These are phyloP conservation scores for Albugo candida DNA, from an alignment of 352 stramenopile species.

Conservation along the genomic window DNA sequence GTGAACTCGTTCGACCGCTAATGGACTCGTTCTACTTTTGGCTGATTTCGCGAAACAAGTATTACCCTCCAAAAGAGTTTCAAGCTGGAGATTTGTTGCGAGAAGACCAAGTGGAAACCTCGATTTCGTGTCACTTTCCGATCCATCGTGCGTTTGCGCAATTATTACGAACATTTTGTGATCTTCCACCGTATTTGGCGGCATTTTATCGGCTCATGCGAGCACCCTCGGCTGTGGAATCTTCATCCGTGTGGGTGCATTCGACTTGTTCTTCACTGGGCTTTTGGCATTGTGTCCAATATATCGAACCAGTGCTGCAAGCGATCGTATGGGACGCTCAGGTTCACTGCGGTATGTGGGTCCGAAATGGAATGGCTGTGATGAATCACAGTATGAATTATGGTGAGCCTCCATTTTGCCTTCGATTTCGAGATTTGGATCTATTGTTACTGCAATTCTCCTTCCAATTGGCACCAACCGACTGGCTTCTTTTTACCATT, in stretches of 20 bases:
- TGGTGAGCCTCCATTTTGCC: constrained; percentile 69
- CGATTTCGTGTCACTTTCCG: constrained; percentile 62
- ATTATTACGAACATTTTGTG: constrained; percentile 43
- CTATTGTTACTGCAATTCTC: constrained; percentile 63
- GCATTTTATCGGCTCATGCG: constrained; percentile 36
- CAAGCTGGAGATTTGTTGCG: constrained; percentile 30
- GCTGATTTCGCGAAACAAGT: constrained; percentile 48
- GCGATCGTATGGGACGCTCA: constrained; percentile 77
- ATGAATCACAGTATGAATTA: constrained; percentile 84
- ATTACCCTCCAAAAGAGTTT: constrained; percentile 49
- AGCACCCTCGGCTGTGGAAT: constrained; percentile 8
- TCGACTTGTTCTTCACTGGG: constrained; percentile 29
- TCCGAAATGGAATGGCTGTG: constrained; percentile 67
- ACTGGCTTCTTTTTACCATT: constrained; percentile 64
- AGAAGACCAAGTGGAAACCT: constrained; percentile 31
- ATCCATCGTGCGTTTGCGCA: constrained; percentile 58
- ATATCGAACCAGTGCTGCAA: constrained; percentile 60
- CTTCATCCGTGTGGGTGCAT: constrained; percentile 36
- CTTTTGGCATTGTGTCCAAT: constrained; percentile 63
- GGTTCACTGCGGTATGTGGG: constrained; percentile 66
- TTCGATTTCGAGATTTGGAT: constrained; percentile 65
- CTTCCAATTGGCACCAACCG: constrained; percentile 43
- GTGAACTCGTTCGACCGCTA: constrained; percentile 35
- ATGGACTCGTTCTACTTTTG: constrained; percentile 67
- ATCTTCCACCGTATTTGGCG: constrained; percentile 28